Evolutionary conservation across 2,329 filamentous ascomycete genomes (phyloP).

Genomic region (Parastagonospora nodorum): DNA sequence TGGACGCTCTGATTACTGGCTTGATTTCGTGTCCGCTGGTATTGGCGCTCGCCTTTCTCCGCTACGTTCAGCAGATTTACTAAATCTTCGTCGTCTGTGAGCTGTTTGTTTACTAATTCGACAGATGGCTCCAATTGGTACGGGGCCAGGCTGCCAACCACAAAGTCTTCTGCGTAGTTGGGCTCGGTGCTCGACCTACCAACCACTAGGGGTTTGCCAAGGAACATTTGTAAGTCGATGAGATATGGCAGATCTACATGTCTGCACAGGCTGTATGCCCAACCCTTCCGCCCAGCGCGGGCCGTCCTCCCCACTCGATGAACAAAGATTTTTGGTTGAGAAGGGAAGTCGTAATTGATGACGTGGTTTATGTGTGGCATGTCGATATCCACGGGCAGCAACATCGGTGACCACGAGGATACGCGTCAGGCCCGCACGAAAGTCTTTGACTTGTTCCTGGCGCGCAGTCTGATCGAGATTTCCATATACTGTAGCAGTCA

Average conservation of each 20-base stretch:
- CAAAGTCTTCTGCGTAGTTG: slow-evolving; percentile 81
- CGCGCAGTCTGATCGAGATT: slow-evolving; percentile 92
- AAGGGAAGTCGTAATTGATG: slow-evolving; percentile 98
- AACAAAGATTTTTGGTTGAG: slow-evolving; percentile 95
- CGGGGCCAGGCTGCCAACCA: slow-evolving; percentile 76
- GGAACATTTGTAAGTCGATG: slow-evolving; percentile 90
- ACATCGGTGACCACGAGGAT: slow-evolving; percentile 97
- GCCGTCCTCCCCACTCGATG: slow-evolving; percentile 96
- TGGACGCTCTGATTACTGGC: slow-evolving; percentile 91
- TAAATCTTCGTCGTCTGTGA: slow-evolving; percentile 78
- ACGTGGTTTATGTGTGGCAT: slow-evolving; percentile 95
- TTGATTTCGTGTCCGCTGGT: slow-evolving; percentile 85
- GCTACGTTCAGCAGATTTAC: slow-evolving; percentile 72
- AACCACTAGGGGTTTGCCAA: slow-evolving; percentile 80
- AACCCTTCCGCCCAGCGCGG: slow-evolving; percentile 87
- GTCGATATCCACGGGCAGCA: slow-evolving; percentile 95
- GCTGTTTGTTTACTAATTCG: slow-evolving; percentile 82
- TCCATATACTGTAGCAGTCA: slow-evolving; percentile 70
- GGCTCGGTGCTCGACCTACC: slow-evolving; percentile 66
- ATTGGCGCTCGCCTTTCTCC: slow-evolving; percentile 88
- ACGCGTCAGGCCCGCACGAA: slow-evolving; percentile 81
- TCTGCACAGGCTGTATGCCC: slow-evolving; percentile 91
- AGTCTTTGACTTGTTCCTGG: slow-evolving; percentile 89
- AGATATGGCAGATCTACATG: slow-evolving; percentile 90
- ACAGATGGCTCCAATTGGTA: slow-evolving; percentile 74